phyloP scores from a whole-genome alignment of 257 asterid genomes.

The Penstemon newberryi region DNA sequence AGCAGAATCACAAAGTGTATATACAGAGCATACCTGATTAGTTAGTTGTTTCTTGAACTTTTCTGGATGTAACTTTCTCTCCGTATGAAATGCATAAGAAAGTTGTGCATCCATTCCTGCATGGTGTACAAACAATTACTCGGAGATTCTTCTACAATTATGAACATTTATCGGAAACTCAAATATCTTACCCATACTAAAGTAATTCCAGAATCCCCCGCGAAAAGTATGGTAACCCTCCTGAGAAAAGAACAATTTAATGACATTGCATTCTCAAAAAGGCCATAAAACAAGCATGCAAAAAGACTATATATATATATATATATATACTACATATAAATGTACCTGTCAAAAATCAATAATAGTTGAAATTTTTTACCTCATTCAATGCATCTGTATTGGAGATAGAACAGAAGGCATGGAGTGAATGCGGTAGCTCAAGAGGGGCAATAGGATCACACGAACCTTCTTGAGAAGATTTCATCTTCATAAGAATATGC shows the following conservation, averaged over 20 bases:
- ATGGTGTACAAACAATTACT: too few relatives aligned
- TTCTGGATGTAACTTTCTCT: slow-evolving; percentile 83
- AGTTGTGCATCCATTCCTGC: slow-evolving; percentile 98
- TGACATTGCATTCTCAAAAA: too few relatives aligned
- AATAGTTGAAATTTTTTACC: slow-evolving; percentile 35
- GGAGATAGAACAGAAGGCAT: slow-evolving; percentile 71
- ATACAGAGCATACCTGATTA: slow-evolving; percentile 59
- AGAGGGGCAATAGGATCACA: slow-evolving; percentile 84
- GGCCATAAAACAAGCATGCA: too few relatives aligned
- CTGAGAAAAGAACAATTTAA: slow-evolving; percentile 39
- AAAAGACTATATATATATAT: too few relatives aligned
- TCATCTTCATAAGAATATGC: slow-evolving; percentile 91
- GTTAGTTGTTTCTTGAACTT: slow-evolving; percentile 82
- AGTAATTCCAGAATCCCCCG: slow-evolving; percentile 83
- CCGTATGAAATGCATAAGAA: slow-evolving; percentile 88
- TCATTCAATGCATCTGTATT: slow-evolving; percentile 57
- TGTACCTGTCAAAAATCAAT: background rate
- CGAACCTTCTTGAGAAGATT: slow-evolving; percentile 51
- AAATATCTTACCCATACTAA: slow-evolving; percentile 61
- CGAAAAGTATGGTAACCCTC: slow-evolving; percentile 60
- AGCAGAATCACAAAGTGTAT: too few relatives aligned
- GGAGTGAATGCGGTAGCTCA: slow-evolving; percentile 87
- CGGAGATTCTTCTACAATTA: too few relatives aligned
- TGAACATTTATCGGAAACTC: too few relatives aligned
- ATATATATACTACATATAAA: too few relatives aligned